Conservation (phyloP, 2,329 filamentous ascomycete genomes). For the Mycosphaerella sp. region DNA sequence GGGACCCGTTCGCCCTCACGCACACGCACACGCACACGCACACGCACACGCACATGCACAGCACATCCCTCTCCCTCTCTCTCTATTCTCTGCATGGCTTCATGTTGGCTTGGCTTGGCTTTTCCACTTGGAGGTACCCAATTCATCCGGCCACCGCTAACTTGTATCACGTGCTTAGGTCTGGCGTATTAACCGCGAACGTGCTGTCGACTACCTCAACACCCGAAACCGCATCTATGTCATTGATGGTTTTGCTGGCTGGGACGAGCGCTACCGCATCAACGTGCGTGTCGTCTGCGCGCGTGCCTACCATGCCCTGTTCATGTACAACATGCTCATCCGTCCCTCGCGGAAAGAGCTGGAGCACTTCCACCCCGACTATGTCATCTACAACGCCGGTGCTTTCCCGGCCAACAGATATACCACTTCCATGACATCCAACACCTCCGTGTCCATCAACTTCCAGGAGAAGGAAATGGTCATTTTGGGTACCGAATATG, state of each 20-base stretch:
- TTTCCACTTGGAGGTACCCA: no score
- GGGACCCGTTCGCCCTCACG: no score
- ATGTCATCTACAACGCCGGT: constrained; percentile 99
- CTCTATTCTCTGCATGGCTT: no score
- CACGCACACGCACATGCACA: no score
- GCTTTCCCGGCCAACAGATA: constrained; percentile 98
- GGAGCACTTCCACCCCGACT: constrained; percentile 96
- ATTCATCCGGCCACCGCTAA: not conserved
- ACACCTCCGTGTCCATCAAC: constrained; percentile 97
- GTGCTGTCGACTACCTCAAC: constrained; percentile 98
- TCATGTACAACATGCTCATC: constrained; percentile 99
- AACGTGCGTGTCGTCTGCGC: constrained; percentile 96
- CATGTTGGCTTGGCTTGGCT: no score
- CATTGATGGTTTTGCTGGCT: constrained; percentile 92
- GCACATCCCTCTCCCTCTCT: no score
- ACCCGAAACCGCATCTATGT: constrained; percentile 98
- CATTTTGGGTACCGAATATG: constrained; percentile 97
- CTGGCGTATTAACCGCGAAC: constrained; percentile 99
- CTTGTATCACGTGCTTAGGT: constrained; percentile 53
- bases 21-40: no score
- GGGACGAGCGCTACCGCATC: constrained; percentile 98
- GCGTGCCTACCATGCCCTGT: constrained; percentile 97
- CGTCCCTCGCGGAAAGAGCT: constrained; percentile 85
- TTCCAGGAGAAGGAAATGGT: constrained; percentile 99
- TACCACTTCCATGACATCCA: constrained; percentile 97